Base-by-base conservation (phyloP, 192 early-diverging fungal genomes). In the Backusella luteola region DNA sequence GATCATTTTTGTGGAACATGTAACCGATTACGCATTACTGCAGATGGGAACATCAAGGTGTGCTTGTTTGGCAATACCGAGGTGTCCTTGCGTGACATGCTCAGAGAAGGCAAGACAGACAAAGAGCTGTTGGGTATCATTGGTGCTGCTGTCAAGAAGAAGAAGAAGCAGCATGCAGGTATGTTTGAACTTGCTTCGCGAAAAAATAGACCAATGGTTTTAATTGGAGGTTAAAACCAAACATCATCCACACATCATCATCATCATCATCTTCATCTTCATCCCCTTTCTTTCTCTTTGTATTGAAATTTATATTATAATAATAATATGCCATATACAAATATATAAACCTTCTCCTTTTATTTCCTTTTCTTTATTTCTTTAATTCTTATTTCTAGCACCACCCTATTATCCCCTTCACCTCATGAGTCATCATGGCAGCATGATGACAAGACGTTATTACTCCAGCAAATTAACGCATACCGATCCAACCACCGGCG, bases 11-110 rank as follows among this genome's bases (percentile, higher is more conserved):
- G 96, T 85, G 88, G 91, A 4, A 94, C 96, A 1, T 99, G 97
- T 81, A 98, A 97, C 79, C 90, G 97, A 21, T 83, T 99, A 42
- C 92, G 97, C 8, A 88, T 99, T 49, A 90, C 96, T 23, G 95
- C 97, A 2, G 96, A 99, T 79, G 97, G 97, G 4, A 96, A 95
- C 76, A 81, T 99, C 71, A 99, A 99, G 79, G 87, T 89, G 39
- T 98, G 97, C 71, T 78, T 99, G 29, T 99, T 99, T 90, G 97
- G 97, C 1, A 95, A 96, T 77, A 82, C 92, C 0, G 96, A 99
- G 79, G 91, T 99, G 26, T 93, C 90, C 46, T 73, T 99, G 66
- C 87, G 93, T 12, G 95, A 97, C 73, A 79, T 94, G 46, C 76
- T 97, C 69, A 89, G 97, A 6, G 67, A 88, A 39, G 87, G 85